A percentile compares a stretch with the other conserved stretches of the same genome.
Evolutionary conservation across 169 alveolate species (phyloP).

Genomic region (Theileria parva): DNA sequence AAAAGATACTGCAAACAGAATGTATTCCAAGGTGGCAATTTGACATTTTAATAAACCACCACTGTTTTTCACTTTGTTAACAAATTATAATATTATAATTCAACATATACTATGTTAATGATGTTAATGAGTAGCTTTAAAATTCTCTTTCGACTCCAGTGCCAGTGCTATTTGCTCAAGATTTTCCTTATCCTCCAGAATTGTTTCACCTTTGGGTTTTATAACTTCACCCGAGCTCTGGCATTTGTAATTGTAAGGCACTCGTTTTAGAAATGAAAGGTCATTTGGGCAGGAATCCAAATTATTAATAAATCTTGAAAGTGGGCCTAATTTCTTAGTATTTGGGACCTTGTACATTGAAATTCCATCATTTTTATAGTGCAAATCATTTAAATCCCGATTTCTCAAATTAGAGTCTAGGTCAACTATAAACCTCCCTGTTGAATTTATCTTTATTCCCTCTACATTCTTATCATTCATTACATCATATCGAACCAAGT

Average conservation of each 20-base stretch:
- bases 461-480: constrained; percentile 25
- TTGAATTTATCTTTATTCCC: constrained; percentile 54
- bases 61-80: no score
- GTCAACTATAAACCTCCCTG: constrained; percentile 55
- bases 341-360: constrained; percentile 44
- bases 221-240: constrained; percentile 59
- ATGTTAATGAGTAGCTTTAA: neutral
- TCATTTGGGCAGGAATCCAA: constrained; percentile 5
- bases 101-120: neutral
- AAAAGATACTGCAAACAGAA: neutral
- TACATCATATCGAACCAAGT: constrained; percentile 45
- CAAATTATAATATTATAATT: no score
- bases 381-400: neutral
- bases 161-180: constrained; percentile 45
- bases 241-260: constrained; percentile 51
- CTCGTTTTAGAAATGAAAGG: constrained; percentile 44
- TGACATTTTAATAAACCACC: no score
- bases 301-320: constrained; percentile 8
- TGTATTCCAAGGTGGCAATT: no score
- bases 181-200: constrained; percentile 14
- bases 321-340: constrained; percentile 2
- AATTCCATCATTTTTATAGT: constrained; percentile 8
- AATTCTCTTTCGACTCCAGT: constrained; percentile 18
- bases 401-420: constrained; percentile 30
- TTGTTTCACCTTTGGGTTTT: neutral